Percentiles rank a stretch among this genome's conserved stretches.
Evolutionary conservation across 306 rosid genomes (phyloP).

Genomic region (Cucurbita ficifolia): DNA sequence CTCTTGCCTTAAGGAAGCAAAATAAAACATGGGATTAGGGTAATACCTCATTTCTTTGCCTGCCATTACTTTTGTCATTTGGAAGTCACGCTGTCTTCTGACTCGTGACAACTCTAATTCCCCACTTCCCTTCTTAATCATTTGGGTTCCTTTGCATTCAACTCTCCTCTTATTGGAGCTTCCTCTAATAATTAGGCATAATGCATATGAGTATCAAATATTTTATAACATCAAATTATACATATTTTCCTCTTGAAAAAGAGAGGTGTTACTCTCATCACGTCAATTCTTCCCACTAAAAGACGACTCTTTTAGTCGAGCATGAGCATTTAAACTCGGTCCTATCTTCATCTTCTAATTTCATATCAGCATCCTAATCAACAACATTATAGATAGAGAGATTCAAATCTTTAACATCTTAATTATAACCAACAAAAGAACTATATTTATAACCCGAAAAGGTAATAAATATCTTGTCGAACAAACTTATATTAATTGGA

Average conservation of each 20-base stretch:
- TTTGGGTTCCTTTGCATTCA: not conserved
- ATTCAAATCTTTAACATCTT: too few relatives aligned
- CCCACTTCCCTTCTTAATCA: not conserved
- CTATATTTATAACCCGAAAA: not conserved
- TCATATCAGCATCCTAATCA: not conserved
- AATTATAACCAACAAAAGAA: too few relatives aligned
- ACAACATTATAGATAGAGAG: too few relatives aligned
- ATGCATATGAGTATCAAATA: not conserved
- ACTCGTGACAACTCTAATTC: not conserved
- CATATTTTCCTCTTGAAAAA: not conserved
- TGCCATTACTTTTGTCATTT: not conserved
- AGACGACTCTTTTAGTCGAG: not conserved
- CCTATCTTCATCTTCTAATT: not conserved
- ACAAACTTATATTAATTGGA: not conserved
- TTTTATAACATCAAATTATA: not conserved
- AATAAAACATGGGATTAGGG: not conserved
- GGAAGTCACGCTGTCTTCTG: not conserved
- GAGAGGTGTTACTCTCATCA: not conserved
- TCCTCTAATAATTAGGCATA: not conserved
- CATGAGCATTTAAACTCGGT: not conserved
- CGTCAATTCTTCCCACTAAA: not conserved
- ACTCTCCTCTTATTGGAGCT: conserved; percentile 2
- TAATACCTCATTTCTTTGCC: not conserved
- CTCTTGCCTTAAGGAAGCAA: not conserved
- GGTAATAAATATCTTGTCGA: not conserved